A percentile compares a stretch with the other conserved stretches of the same genome.
Conservation (phyloP, 129 eudicot species). For the Escallonia rubra region DNA sequence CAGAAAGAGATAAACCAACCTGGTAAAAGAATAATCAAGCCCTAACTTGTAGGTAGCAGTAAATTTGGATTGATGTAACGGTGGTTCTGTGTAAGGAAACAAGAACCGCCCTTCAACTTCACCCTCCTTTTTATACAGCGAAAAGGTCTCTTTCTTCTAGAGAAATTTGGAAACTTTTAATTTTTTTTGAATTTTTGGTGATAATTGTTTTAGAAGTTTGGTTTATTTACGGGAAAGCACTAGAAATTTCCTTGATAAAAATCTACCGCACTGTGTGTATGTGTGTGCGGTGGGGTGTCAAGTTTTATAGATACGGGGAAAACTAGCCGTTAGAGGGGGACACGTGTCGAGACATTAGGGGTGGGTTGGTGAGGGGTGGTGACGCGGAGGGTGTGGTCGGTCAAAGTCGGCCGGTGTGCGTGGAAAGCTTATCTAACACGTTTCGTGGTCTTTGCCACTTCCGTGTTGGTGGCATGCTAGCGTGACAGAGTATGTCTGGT, state of each 20-base stretch:
- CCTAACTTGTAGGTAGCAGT: conserved; percentile 20
- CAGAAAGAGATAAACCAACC: conserved; percentile 17
- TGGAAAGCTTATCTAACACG: conserved; percentile 35
- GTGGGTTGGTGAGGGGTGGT: conserved; percentile 12
- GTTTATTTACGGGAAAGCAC: conserved; percentile 6
- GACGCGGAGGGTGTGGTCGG: conserved; percentile 41
- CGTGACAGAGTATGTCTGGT: background rate
- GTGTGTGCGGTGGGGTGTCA: background rate
- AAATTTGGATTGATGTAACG: conserved; percentile 35
- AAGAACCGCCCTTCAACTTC: conserved; percentile 17
- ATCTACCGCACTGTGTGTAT: too few species aligned
- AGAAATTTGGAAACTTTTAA: too few species aligned
- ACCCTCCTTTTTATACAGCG: background rate
- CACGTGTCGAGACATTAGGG: conserved; percentile 21
- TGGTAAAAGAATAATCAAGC: background rate
- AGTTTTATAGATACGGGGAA: conserved; percentile 11
- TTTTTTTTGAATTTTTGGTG: too few species aligned
- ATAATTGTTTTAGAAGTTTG: too few species aligned
- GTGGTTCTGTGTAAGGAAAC: conserved; percentile 30
- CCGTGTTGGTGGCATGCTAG: conserved; percentile 2
- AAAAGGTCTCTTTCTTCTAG: too few species aligned
- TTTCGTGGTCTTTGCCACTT: conserved; percentile 10
- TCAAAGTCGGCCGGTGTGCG: conserved; percentile 32
- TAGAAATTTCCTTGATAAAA: conserved; percentile 17
- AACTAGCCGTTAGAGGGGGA: conserved; percentile 44